These are phyloP conservation scores for Globisporangium carolinianum DNA, from an alignment of 352 stramenopile species.

Conservation along the genomic window DNA sequence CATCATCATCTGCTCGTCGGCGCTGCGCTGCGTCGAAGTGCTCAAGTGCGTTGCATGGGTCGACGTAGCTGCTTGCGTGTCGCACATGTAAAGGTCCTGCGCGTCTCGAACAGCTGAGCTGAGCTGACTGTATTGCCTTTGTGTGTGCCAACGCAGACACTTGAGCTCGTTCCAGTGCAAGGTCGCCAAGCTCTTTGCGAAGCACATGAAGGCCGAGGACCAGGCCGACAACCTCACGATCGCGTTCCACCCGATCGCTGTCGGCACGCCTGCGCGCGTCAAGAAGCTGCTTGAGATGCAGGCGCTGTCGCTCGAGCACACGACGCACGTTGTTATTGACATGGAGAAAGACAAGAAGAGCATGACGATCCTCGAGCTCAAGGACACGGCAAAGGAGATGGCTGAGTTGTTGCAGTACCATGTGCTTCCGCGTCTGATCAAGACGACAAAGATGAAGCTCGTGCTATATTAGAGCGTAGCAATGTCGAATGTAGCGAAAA, in stretches of 20 bases:
- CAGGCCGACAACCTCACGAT: constrained; percentile 80
- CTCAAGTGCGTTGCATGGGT: constrained; percentile 65
- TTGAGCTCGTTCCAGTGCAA: constrained; percentile 84
- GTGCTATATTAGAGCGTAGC: constrained; percentile 49
- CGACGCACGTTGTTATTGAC: constrained; percentile 73
- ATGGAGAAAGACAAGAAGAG: constrained; percentile 88
- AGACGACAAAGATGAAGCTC: constrained; percentile 63
- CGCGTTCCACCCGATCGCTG: constrained; percentile 68
- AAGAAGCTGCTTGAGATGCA: constrained; percentile 78
- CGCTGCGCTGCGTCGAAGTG: constrained; percentile 87
- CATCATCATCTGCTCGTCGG: constrained; percentile 89
- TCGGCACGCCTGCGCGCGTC: constrained; percentile 69
- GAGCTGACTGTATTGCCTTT: background rate
- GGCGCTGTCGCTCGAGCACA: constrained; percentile 70
- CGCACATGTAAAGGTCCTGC: background rate
- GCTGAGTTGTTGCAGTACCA: constrained; percentile 75
- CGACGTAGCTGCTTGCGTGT: background rate
- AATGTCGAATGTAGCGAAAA: background rate
- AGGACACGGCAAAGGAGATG: constrained; percentile 79
- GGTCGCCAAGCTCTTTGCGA: constrained; percentile 94
- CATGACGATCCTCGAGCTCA: constrained; percentile 75
- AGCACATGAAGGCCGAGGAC: constrained; percentile 89
- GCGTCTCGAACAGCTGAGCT: no score
- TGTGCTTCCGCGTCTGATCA: constrained; percentile 53
- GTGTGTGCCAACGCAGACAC: constrained; percentile 23